Base-by-base conservation (phyloP, 1,284 basidiomycete species). In the Puccinia polysora region DNA sequence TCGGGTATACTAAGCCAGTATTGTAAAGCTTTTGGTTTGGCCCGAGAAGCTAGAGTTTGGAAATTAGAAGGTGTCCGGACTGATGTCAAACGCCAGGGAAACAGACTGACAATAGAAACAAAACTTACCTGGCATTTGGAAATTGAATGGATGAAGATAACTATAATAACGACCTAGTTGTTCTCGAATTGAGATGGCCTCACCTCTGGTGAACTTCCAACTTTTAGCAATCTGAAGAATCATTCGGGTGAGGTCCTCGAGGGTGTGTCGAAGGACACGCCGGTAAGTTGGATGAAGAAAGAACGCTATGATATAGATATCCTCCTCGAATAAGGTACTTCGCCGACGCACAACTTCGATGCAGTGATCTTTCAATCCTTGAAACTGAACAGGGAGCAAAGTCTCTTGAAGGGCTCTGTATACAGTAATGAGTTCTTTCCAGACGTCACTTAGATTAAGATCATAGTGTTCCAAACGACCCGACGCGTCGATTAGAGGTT, bases 261-360 rank as follows among this genome's bases (percentile, higher is more conserved):
- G 25, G 7, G 62, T n/a, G n/a, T 64, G 62, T 28, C 50, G 47
- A 28, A 45, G 25, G 34, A 64, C 45, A 28, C 23, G 18, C 3
- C 18, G 45, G 23, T 64, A 64, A 10, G 7, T 10, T 18, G 45
- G 62, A 38, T 60, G 58, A 25, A 64, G 62, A 15, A 55, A 65
- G 23, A 65, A 65, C 7, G 64, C 64, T 18, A 55, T 38, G 18
- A 65, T 36, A 55, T 65, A 65, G n/a, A 65, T 55, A 20, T 65
- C 50, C 5, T 36, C 50, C 14, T 55, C 30, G 34, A 1, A 55
- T 7, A 53, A 10, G 10, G 38, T 49, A 18, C 49, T 55, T n/a
- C 43, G 36, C 10, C 23, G 45, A 20, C 55, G 7, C 2, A 65
- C 28, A n/a, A 36, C 34, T 1, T 55, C 4, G 14, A 53, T 18